Evolutionary conservation across 78 protist species (phyloP), one percentile per base, ranked within the genome.

Genomic region (Anaeramoeba flamelloides): DNA sequence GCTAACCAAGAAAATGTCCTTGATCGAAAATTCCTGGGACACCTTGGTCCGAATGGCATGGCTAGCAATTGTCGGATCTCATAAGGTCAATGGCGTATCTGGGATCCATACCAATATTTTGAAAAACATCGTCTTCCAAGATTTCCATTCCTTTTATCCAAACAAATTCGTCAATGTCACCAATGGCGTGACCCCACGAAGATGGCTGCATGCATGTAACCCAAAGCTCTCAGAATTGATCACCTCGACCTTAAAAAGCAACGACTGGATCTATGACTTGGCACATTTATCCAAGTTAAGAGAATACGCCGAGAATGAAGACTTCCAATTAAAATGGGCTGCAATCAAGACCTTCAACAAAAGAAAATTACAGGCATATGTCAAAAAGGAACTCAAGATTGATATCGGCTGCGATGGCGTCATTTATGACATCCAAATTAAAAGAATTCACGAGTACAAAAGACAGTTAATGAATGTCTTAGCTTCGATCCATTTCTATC

Each of bases 391-490:
- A 64, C 87, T 92, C 33, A 78, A 92, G 78, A 92, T 92, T 78
- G 97, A 94, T 79, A 79, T 88, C n/a, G n/a, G n/a, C n/a, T n/a
- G n/a, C n/a, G n/a, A n/a, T n/a, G n/a, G n/a, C n/a, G n/a, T n/a
- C n/a, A n/a, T n/a, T n/a, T n/a, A n/a, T n/a, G n/a, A n/a, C n/a
- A n/a, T n/a, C 77, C 97, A 94, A 76, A 91, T 91, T 74, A 94
- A 94, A 91, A 89, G 98, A 79, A 91, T 94, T 77, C 98, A 94
- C 83, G 98, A 94, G 89, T 94, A 94, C 92, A 94, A 94, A 93
- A 85, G 98, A 36, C 98, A 94, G 87, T 75, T 90, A 17, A 76
- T 94, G 41, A 92, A 92, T 83, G 84, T 89, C 36, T 88, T 89
- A 38, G 38, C 77, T 2, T 2, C 26, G 12, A 32, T 75, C 3